Evolutionary conservation across 225 moss, liverwort and hornwort species (phyloP).

Genomic region (Polytrichum formosum): DNA sequence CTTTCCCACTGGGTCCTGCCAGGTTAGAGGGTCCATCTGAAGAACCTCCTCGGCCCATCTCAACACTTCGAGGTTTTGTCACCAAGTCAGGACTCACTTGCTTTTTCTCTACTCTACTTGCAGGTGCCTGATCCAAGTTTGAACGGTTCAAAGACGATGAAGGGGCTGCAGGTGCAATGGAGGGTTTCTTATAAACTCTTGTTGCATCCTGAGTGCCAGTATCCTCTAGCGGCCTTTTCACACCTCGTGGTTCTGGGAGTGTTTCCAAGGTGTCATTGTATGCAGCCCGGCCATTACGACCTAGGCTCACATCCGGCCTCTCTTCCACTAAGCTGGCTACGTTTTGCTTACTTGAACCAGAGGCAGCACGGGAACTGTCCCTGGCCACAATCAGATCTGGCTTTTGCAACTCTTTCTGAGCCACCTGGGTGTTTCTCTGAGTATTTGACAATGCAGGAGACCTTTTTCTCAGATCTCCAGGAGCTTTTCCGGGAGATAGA

Average conservation of each 20-base stretch:
- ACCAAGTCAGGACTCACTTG: slow-evolving; percentile 29
- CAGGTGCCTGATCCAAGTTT: slow-evolving; percentile 33
- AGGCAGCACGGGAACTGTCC: slow-evolving; percentile 39
- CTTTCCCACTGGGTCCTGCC: slow-evolving; percentile 50
- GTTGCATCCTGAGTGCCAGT: slow-evolving; percentile 40
- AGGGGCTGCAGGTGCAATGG: slow-evolving; percentile 50
- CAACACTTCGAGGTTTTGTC: slow-evolving; percentile 32
- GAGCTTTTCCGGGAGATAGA: slow-evolving; percentile 39
- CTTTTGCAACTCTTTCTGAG: slow-evolving; percentile 57
- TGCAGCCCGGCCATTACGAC: slow-evolving; percentile 35
- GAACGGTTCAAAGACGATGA: slow-evolving; percentile 36
- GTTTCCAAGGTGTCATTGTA: slow-evolving; percentile 54
- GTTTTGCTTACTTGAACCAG: slow-evolving; percentile 26
- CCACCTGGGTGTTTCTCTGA: slow-evolving; percentile 27
- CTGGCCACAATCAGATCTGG: slow-evolving; percentile 43
- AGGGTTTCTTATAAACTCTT: slow-evolving; percentile 61
- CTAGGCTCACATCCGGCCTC: slow-evolving; percentile 42
- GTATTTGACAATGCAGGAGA: slow-evolving; percentile 41
- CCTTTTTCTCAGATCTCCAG: slow-evolving; percentile 44
- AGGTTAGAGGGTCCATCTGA: slow-evolving; percentile 41
- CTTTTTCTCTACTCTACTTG: slow-evolving; percentile 40
- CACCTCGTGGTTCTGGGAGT: slow-evolving; percentile 56
- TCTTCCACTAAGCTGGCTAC: slow-evolving; percentile 42
- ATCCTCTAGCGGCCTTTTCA: slow-evolving; percentile 72
- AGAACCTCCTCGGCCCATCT: slow-evolving; percentile 41